These are phyloP conservation scores for Gastroboletus turbinatus DNA, from an alignment of 1,284 basidiomycete species.

Conservation along the genomic window DNA sequence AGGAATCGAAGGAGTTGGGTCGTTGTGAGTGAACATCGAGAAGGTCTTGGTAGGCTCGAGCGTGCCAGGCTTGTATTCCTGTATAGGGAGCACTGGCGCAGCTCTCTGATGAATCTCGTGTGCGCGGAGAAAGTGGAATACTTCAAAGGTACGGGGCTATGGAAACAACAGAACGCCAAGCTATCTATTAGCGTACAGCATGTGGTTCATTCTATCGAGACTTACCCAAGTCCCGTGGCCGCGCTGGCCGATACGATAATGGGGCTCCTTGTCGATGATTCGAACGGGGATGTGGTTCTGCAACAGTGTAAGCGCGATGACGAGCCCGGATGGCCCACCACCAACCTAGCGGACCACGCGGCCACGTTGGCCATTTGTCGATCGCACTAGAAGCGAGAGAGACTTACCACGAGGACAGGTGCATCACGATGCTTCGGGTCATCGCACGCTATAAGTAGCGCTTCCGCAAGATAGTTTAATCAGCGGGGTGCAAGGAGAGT, in stretches of 20 bases:
- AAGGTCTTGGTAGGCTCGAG: conserved; percentile 18
- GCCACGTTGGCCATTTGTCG: not conserved
- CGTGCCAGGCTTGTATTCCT: conserved; percentile 22
- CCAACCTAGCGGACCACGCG: conserved; percentile 37
- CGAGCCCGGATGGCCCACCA: conserved; percentile 50
- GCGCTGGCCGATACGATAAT: conserved; percentile 27
- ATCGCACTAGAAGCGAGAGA: not conserved
- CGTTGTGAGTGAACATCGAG: not conserved
- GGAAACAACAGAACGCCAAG: not conserved
- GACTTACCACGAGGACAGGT: conserved; percentile 25
- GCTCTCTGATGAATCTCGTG: conserved; percentile 19
- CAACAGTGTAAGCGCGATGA: conserved; percentile 45
- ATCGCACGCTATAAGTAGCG: not conserved
- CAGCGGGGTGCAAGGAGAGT: not conserved
- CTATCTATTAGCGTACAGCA: not conserved
- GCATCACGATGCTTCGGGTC: not conserved
- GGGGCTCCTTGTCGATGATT: conserved; percentile 35
- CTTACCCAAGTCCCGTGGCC: conserved; percentile 31
- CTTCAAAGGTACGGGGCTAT: conserved; percentile 33
- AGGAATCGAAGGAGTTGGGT: conserved; percentile 29
- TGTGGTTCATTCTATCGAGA: not conserved
- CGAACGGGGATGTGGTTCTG: conserved; percentile 42
- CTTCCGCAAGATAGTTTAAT: not conserved
- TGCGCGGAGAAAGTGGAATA: conserved; percentile 27
- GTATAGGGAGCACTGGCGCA: not conserved